These are phyloP conservation scores for Pichia scutulata DNA, from an alignment of 805 yeast genomes.

Conservation along the genomic window DNA sequence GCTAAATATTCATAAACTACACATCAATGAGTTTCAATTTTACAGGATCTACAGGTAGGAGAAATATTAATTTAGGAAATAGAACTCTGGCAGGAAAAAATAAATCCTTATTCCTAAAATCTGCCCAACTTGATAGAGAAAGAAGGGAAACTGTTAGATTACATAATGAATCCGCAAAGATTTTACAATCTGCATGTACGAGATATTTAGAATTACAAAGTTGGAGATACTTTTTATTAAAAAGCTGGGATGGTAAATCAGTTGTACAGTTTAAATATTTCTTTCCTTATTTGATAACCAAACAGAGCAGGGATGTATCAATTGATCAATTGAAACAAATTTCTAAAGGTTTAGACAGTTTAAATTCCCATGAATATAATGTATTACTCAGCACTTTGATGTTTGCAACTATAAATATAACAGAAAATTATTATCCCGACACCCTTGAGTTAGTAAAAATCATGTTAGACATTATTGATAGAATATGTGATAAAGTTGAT, in stretches of 20 bases:
- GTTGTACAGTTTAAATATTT: slow-evolving; percentile 26
- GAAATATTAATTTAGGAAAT: slow-evolving; percentile 45
- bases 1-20: neutral
- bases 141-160: slow-evolving; percentile 51
- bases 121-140: slow-evolving; percentile 58
- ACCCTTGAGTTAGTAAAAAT: neutral
- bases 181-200: slow-evolving; percentile 44
- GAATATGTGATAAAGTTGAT: neutral
- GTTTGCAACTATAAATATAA: neutral
- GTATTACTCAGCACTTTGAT: neutral
- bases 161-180: slow-evolving; percentile 40
- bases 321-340: slow-evolving; percentile 6
- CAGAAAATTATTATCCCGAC: neutral
- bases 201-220: slow-evolving; percentile 29
- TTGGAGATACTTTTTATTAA: slow-evolving; percentile 18
- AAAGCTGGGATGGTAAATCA: slow-evolving; percentile 20
- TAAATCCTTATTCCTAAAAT: slow-evolving; percentile 43
- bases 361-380: neutral
- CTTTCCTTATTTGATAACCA: slow-evolving; percentile 14
- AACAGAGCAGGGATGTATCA: slow-evolving; percentile 8
- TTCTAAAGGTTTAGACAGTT: neutral
- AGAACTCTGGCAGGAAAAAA: slow-evolving; percentile 23
- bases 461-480: neutral
- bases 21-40: slow-evolving; percentile 19
- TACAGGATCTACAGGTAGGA: slow-evolving; percentile 26